phyloP scores from a whole-genome alignment of 768 basidiomycete species.

The Mycena pura region DNA sequence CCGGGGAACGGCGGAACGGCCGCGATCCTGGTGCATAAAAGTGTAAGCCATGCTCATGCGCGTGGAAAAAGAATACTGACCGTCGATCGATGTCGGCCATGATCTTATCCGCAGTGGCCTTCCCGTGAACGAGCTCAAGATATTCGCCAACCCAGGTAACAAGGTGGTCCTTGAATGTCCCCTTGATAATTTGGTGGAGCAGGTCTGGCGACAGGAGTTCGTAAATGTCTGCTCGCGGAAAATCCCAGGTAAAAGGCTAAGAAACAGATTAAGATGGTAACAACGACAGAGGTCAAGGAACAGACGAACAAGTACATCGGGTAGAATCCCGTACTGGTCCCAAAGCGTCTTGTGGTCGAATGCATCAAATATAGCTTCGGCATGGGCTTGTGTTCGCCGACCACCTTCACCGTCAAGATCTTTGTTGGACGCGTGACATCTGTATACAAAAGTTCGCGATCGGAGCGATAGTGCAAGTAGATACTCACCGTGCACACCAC shows the following conservation, averaged over 20 bases:
- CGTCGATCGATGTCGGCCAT: background rate
- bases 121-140: conserved; percentile 13
- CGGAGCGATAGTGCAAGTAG: background rate
- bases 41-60: background rate
- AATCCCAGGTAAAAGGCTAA: conserved; percentile 42
- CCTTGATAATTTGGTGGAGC: too few relatives aligned
- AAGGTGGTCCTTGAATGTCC: too few relatives aligned
- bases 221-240: conserved; percentile 45
- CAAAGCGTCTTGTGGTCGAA: conserved; percentile 32
- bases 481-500: conserved; percentile 42
- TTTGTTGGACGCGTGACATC: conserved; percentile 30
- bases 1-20: background rate
- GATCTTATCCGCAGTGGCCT: background rate
- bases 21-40: background rate
- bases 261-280: background rate
- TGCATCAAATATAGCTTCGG: conserved; percentile 25
- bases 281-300: background rate
- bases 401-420: conserved; percentile 33
- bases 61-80: background rate
- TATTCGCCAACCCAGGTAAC: too few relatives aligned
- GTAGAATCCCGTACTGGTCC: conserved; percentile 40
- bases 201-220: too few relatives aligned
- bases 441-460: conserved; percentile 27
- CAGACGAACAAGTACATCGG: conserved; percentile 38
- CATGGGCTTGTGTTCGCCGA: conserved; percentile 26